Evolutionary conservation across 495 filamentous ascomycete genomes (phyloP), one percentile per base, ranked within the genome.

Genomic region (Articulospora tetracladia): DNA sequence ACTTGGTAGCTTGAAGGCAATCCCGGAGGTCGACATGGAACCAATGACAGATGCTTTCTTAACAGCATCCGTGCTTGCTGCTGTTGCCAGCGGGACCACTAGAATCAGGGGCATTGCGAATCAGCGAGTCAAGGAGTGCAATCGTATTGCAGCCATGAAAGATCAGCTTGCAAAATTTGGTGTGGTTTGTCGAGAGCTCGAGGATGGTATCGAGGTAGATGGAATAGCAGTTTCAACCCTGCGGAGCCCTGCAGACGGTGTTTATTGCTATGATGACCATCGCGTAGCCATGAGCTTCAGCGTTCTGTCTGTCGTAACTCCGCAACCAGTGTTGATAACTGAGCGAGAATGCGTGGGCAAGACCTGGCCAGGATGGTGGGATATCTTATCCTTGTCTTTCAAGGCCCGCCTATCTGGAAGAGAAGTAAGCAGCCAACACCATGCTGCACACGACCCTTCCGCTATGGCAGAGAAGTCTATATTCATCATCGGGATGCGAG

Each of bases 321-420:
- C 94, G 4, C 69, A 83, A 13, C 81, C 90, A 1, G 87, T 91
- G 1, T 74, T 96, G 27, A 86, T 99, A 54, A 77, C 86, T 7
- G 94, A 99, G 71, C 88, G 88, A 60, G 91, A 95, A 69, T 99
- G 94, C 69, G 89, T 91, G 22, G 93, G 87, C 44, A 99, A 99
- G 81, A 99, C 94, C n/a, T 99, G 95, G 94, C 94, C 94, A 0
- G 94, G 92, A 13, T 99, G 94, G 91, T 99, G 94, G 94, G 95
- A 99, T 71, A 83, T 85, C 41, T 69, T 97, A 55, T 83, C 86
- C 30, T 83, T 88, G 57, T 77, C 82, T 2, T 99, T 96, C 75
- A 78, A 82, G 15, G 89, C 88, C 26, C 72, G 82, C 24, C 73
- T 98, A 22, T 82, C 86, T 41, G 94, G 94, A 28, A 78, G 80